A percentile compares a stretch with the other conserved stretches of the same genome.
These are phyloP conservation scores for Apiotrichum domesticum DNA, from an alignment of 1,284 basidiomycete species.

Conservation along the genomic window DNA sequence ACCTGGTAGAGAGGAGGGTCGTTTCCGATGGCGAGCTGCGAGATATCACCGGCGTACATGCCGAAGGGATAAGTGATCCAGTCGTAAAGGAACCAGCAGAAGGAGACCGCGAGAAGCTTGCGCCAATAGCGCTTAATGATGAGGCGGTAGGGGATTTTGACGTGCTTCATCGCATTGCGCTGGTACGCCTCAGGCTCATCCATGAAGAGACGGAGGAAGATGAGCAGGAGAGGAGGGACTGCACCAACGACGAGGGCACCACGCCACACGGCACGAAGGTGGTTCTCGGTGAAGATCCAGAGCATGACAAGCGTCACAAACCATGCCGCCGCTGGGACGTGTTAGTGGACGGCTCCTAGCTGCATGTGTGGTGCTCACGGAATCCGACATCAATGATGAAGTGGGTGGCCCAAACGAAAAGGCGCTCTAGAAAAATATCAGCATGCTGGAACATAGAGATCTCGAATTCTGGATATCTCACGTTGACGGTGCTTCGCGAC, in stretches of 20 bases:
- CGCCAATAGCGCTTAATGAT: slow-evolving; percentile 65
- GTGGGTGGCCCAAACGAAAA: slow-evolving; percentile 55
- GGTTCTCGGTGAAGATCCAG: slow-evolving; percentile 78
- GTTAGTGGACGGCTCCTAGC: slow-evolving; percentile 48
- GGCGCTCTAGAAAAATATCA: slow-evolving; percentile 50
- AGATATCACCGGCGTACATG: slow-evolving; percentile 67
- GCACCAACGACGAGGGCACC: slow-evolving; percentile 79
- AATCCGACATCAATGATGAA: slow-evolving; percentile 18
- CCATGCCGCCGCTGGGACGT: slow-evolving; percentile 54
- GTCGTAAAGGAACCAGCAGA: slow-evolving; percentile 64
- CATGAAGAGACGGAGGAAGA: slow-evolving; percentile 83
- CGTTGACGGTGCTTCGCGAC: slow-evolving; percentile 70
- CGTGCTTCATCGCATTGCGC: slow-evolving; percentile 60
- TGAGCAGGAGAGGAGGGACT: slow-evolving; percentile 67
- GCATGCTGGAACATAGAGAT: too few species aligned
- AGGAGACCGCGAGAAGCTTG: slow-evolving; percentile 28
- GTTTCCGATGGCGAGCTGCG: slow-evolving; percentile 21
- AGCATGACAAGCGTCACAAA: slow-evolving; percentile 79
- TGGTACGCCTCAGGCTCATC: slow-evolving; percentile 56
- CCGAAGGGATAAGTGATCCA: slow-evolving; percentile 57
- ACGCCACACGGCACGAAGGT: slow-evolving; percentile 80
- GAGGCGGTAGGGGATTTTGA: slow-evolving; percentile 58
- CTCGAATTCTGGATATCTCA: too few species aligned
- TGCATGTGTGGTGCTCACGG: slow-evolving; percentile 1
- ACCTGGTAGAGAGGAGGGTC: slow-evolving; percentile 29